Evolutionary conservation across 2,329 filamentous ascomycete species (phyloP), one percentile per base, ranked within the genome.

Genomic region (Tolypocladium nubicola): DNA sequence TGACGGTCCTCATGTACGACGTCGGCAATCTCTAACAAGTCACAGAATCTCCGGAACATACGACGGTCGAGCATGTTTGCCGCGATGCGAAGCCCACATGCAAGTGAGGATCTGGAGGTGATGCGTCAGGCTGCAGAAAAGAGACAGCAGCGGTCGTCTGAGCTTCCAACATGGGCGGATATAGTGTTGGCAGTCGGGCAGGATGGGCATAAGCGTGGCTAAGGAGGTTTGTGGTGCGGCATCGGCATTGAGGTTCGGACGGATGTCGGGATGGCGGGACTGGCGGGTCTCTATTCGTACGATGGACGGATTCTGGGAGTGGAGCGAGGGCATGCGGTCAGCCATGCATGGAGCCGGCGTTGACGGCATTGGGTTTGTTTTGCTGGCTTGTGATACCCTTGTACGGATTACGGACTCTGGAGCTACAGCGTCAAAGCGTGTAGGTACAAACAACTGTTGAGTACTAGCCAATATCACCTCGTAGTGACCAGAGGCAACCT

Each of bases 21-120:
- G 45, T 4, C 45, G 19, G 47, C 47, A n/a, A 19, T 33, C 16
- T 35, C 19, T 11, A 40, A 54, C 33, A 53, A 43, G 49, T 8
- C 37, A 40, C 57, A 74, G 72, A 72, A 71, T 55, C 56, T 72
- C 30, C 62, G 61, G 13, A 73, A 68, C 43, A 67, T 71, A 38
- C 53, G 60, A 50, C 66, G 67, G 43, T 56, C 60, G 19, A 62
- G 58, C 53, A 50, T 55, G 11, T 56, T 63, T 23, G 57, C 53
- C 16, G 57, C 54, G 19, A 54, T 53, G 10, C 57, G 35, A 16
- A 61, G 58, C 53, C 54, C 54, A 8, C 62, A 58, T 47, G 66
- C 60, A 7, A 60, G 39, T 14, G 68, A 71, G 37, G 71, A 73
- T 49, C 59, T 68, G 43, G 64, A 65, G 53, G 67, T 70, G 19